Evolutionary conservation across 345 rosid species (phyloP).

Genomic region (Microcos paniculata): DNA sequence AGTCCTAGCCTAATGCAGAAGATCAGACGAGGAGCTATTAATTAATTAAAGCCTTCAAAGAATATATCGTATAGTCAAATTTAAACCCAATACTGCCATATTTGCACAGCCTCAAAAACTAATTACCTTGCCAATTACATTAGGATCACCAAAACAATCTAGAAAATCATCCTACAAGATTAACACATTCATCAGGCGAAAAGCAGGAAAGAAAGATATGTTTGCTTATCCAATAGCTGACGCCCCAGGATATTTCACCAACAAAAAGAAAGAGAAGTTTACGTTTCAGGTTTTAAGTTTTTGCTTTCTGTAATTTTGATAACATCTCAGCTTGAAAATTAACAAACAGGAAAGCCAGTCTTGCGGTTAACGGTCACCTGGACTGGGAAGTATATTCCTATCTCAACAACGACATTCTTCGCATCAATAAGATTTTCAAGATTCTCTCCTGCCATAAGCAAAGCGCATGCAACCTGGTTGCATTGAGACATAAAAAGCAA

Average conservation of each 20-base stretch:
- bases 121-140: constrained; percentile 72
- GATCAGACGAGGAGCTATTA: not conserved
- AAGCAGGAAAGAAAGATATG: no score
- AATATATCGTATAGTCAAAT: no score
- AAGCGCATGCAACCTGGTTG: constrained; percentile 78
- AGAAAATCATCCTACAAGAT: constrained; percentile 66
- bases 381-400: constrained; percentile 78
- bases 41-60: not conserved
- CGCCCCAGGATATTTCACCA: not conserved
- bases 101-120: no score
- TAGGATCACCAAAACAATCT: constrained; percentile 82
- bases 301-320: not conserved
- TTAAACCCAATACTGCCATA: no score
- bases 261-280: not conserved
- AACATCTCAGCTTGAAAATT: not conserved
- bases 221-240: not conserved
- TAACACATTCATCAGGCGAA: no score
- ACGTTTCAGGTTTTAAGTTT: not conserved
- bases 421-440: constrained; percentile 59
- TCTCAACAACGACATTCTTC: constrained; percentile 64
- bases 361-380: constrained; percentile 40
- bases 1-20: constrained; percentile 62
- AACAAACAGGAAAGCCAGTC: not conserved
- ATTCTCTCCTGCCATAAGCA: constrained; percentile 73
- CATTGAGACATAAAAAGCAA: not conserved